Base-by-base conservation (phyloP, 371 early-diverging fungal genomes). In the Zychaea mexicana region DNA sequence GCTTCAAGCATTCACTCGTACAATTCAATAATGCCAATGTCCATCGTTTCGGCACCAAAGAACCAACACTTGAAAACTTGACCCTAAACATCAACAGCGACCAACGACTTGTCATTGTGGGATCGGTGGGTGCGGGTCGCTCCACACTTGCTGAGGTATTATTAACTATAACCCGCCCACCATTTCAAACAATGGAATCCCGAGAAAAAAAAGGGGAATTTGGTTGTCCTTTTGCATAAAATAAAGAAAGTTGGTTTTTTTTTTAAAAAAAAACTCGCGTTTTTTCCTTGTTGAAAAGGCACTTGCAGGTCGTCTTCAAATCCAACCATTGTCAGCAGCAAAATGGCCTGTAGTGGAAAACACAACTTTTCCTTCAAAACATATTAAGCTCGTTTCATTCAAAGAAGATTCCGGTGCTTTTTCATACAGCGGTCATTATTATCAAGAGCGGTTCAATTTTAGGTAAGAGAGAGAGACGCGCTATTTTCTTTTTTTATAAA, bases 381-480 rank as follows among this genome's bases (percentile, higher is more conserved):
- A 73, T 52, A 72, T 83, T 39, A 71, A 72, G 17, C 64, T 80
- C 22, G 79, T 85, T 1, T 78, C 83, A 8, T 87, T 85, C 64
- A 76, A 69, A 38, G 85, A 85, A 54, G 68, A 82, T 9, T 76
- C 81, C 10, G 66, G 69, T 26, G 19, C 64, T 0, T 82, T 84
- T 64, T 69, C 69, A 15, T 87, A 83, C 52, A 65, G 64, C n/a
- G 62, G 79, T 1, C 83, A 82, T 59, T 80, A 83, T 61, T 79
- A 83, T 45, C 84, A 83, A 60, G 84, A 85, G 58, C 75, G 87
- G n/a, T 87, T 82, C 72, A 79, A 83, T 62, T 83, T 77, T 55
- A 80, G 74, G 79, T 79, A 69, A 60, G 26, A 36, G 24, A 47
- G 24, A 47, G 12, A 47, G 10, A 47, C 17, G n/a, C 3, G 22